Conservation (phyloP, 257 asterid species). For the Scutellaria baicalensis region DNA sequence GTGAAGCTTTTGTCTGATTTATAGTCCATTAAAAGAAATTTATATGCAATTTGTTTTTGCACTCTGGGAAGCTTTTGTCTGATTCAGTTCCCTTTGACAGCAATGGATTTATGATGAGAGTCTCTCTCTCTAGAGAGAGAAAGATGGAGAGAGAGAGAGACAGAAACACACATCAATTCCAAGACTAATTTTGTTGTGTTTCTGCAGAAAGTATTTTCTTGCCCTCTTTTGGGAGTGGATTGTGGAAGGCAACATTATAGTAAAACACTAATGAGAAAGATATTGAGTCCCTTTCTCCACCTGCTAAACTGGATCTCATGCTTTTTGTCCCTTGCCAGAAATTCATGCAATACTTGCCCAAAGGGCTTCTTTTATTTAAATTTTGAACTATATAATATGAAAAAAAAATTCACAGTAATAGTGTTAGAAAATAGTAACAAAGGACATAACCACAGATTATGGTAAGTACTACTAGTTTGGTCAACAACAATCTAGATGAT, state of each 20-base stretch:
- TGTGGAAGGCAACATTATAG: conserved; percentile 20
- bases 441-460: conserved; percentile 15
- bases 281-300: conserved; percentile 34
- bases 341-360: conserved; percentile 44
- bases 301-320: conserved; percentile 49
- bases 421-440: conserved; percentile 13
- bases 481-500: background rate
- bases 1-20: too few relatives aligned
- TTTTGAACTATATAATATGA: background rate
- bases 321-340: conserved; percentile 57
- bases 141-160: background rate
- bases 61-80: conserved; percentile 44
- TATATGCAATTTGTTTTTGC: conserved; percentile 17
- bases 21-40: background rate
- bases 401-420: conserved; percentile 15
- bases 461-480: conserved; percentile 32
- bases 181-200: conserved; percentile 9
- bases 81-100: conserved; percentile 30
- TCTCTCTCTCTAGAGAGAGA: background rate
- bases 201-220: conserved; percentile 10
- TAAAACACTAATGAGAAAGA: conserved; percentile 10
- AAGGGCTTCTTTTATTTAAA: conserved; percentile 2
- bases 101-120: conserved; percentile 25
- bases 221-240: conserved; percentile 29
- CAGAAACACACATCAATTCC: conserved; percentile 20